A percentile compares a stretch with the other conserved stretches of the same genome.
Evolutionary conservation across 1,284 basidiomycete genomes (phyloP).

Genomic region (Grifola frondosa): DNA sequence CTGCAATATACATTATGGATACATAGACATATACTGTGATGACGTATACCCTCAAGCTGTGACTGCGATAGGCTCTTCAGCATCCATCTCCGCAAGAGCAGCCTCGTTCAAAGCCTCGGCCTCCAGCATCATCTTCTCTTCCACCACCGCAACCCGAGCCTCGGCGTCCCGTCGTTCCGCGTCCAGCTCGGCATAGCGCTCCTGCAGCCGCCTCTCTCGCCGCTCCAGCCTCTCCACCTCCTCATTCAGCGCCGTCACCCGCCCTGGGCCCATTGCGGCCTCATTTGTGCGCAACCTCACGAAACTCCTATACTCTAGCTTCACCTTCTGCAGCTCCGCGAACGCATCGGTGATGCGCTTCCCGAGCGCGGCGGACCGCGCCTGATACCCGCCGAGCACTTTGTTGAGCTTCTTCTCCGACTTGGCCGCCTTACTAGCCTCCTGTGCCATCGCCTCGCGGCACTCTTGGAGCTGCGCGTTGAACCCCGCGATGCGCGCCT

Average conservation of each 20-base stretch:
- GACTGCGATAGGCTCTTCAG: constrained; percentile 10
- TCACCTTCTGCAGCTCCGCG: constrained; percentile 63
- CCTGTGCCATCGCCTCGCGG: constrained; percentile 78
- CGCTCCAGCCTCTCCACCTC: constrained; percentile 81
- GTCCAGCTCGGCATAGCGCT: constrained; percentile 80
- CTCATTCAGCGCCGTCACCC: constrained; percentile 74
- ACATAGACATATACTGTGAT: constrained; percentile 7
- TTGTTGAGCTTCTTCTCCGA: constrained; percentile 90
- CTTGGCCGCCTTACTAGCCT: constrained; percentile 82
- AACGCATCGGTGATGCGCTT: constrained; percentile 70
- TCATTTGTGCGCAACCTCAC: constrained; percentile 71
- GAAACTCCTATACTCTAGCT: constrained; percentile 81
- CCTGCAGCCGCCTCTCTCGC: constrained; percentile 76
- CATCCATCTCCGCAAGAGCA: constrained; percentile 63
- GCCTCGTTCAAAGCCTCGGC: constrained; percentile 82
- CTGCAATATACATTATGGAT: constrained; percentile 3
- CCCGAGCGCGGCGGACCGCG: constrained; percentile 69
- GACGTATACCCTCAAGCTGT: constrained; percentile 7
- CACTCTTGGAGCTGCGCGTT: constrained; percentile 58
- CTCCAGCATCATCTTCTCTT: constrained; percentile 78
- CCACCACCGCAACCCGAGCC: constrained; percentile 58
- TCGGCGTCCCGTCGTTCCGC: constrained; percentile 67
- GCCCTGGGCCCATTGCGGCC: constrained; percentile 67
- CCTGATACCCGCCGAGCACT: constrained; percentile 88
- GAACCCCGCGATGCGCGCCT: constrained; percentile 68